phyloP scores from a whole-genome alignment of 768 basidiomycete species.

The Leccinum barrowsii region DNA sequence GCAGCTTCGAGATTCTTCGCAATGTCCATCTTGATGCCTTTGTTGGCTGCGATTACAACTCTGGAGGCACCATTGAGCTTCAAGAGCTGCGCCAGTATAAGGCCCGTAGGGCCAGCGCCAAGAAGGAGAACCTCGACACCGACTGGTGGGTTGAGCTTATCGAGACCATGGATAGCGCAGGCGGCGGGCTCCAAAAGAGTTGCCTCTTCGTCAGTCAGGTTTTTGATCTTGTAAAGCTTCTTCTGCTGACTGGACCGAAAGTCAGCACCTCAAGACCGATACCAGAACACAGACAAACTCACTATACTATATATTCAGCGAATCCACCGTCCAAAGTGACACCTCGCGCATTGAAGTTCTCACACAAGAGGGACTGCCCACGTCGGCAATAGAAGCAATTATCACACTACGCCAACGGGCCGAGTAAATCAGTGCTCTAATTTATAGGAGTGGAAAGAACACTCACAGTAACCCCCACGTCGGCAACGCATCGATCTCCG shows the following conservation, averaged over 20 bases:
- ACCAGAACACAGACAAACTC: conserved; percentile 22
- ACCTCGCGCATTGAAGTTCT: conserved; percentile 78
- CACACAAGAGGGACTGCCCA: conserved; percentile 79
- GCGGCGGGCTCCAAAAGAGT: conserved; percentile 88
- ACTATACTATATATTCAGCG: conserved; percentile 87
- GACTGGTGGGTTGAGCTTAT: conserved; percentile 79
- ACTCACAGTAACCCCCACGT: conserved; percentile 68
- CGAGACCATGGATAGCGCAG: conserved; percentile 89
- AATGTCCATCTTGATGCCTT: conserved; percentile 87
- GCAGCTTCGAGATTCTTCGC: conserved; percentile 75
- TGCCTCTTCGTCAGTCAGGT: conserved; percentile 82
- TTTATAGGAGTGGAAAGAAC: neutral
- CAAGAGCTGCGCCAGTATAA: conserved; percentile 83
- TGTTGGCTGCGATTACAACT: conserved; percentile 84
- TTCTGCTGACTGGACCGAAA: conserved; percentile 47
- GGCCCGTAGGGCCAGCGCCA: conserved; percentile 90
- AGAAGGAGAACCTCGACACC: conserved; percentile 82
- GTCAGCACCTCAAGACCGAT: neutral
- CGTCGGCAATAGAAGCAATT: conserved; percentile 86
- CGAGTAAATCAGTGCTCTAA: conserved; percentile 2
- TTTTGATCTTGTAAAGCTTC: conserved; percentile 85
- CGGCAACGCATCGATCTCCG: conserved; percentile 84
- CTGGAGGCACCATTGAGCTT: conserved; percentile 81
- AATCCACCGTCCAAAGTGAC: conserved; percentile 84
- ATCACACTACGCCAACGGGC: conserved; percentile 53